Evolutionary conservation across 2,329 filamentous ascomycete genomes (phyloP).

Genomic region (Beauveria bassiana): DNA sequence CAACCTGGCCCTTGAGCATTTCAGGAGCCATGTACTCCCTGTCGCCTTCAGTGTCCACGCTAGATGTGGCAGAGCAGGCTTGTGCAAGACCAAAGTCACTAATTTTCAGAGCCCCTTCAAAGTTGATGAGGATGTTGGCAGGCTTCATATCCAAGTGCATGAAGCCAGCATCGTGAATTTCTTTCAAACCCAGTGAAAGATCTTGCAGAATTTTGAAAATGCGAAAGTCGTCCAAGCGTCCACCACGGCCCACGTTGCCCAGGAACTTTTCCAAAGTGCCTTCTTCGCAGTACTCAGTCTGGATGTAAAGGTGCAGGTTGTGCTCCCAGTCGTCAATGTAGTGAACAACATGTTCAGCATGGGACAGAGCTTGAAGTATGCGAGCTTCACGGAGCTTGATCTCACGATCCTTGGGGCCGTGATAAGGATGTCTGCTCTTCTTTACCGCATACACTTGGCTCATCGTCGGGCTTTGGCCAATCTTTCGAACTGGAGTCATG

Average conservation of each 20-base stretch:
- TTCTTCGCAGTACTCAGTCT: constrained; percentile 94
- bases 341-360: constrained; percentile 77
- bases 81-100: constrained; percentile 81
- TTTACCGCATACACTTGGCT: constrained; percentile 81
- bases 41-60: constrained; percentile 86
- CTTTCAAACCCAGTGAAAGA: constrained; percentile 71
- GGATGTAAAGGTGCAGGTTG: constrained; percentile 81
- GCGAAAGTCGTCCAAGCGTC: constrained; percentile 88
- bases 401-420: constrained; percentile 72
- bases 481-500: constrained; percentile 36
- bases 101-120: constrained; percentile 76
- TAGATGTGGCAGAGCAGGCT: constrained; percentile 64
- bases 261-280: constrained; percentile 85
- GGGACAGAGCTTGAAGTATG: constrained; percentile 66
- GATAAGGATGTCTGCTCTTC: constrained; percentile 75
- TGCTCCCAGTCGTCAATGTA: constrained; percentile 85
- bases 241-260: constrained; percentile 71
- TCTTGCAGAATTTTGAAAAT: constrained; percentile 98
- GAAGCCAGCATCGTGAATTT: constrained; percentile 82
- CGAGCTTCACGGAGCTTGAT: constrained; percentile 77
- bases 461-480: constrained; percentile 46
- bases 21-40: constrained; percentile 95
- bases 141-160: constrained; percentile 82
- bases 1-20: constrained; percentile 76
- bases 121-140: constrained; percentile 75